These are phyloP conservation scores for Ceratocystiopsis sp. DNA, from an alignment of 2,329 filamentous ascomycete species.

Conservation along the genomic window DNA sequence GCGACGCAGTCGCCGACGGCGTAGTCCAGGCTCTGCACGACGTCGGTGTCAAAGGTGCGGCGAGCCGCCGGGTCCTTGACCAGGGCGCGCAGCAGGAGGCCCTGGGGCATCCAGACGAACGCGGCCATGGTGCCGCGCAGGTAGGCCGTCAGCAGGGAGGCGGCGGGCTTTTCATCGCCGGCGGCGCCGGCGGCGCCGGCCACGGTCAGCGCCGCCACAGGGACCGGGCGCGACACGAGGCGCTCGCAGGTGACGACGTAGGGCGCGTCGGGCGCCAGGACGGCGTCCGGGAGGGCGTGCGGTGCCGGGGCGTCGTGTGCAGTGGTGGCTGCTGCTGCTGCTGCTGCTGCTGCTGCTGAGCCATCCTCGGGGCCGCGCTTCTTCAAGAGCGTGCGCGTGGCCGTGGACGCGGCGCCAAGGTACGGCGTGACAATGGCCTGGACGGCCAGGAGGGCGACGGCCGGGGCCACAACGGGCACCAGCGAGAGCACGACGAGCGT, in stretches of 20 bases:
- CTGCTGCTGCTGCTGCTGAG: not conserved
- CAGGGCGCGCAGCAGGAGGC: conserved; percentile 13
- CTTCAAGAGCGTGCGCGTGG: not conserved
- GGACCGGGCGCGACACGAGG: conserved; percentile 4
- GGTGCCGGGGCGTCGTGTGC: not conserved
- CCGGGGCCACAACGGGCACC: conserved; percentile 3
- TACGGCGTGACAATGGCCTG: conserved; percentile 2
- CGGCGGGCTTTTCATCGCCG: conserved; percentile 3
- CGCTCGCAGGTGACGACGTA: conserved; percentile 7
- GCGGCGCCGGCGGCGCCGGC: not conserved
- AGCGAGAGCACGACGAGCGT: conserved; percentile 2
- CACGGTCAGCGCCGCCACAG: not conserved
- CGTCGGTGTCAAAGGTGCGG: conserved; percentile 12
- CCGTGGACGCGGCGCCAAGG: not conserved
- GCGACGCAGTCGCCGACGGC: conserved; percentile 15
- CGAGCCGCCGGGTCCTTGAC: conserved; percentile 8
- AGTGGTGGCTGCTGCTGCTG: not conserved
- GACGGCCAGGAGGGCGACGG: conserved; percentile 2
- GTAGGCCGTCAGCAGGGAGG: conserved; percentile 13
- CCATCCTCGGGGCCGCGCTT: not conserved
- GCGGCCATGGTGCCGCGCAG: conserved; percentile 15
- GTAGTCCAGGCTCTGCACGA: conserved; percentile 12
- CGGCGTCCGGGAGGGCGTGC: conserved; percentile 3
- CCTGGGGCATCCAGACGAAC: conserved; percentile 18
- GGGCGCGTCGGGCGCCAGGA: not conserved